Conservation (phyloP, 768 basidiomycete species). For the Hygrophorus russula region DNA sequence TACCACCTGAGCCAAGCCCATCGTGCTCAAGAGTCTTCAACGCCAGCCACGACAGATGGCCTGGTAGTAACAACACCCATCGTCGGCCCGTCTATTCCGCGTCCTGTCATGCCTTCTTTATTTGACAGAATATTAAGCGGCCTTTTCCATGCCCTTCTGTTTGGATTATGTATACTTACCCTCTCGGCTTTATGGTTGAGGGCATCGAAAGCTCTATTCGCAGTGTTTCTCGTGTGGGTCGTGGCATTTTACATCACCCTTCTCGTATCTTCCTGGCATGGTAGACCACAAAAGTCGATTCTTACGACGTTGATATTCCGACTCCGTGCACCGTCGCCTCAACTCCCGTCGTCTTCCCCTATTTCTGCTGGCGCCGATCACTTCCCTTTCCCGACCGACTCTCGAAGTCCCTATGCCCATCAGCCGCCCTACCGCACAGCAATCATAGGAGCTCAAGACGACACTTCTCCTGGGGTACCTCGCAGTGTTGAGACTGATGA, state of each 20-base stretch:
- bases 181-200: slow-evolving; percentile 49
- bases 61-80: slow-evolving; percentile 14
- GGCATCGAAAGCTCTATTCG: slow-evolving; percentile 45
- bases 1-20: slow-evolving; percentile 50
- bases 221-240: slow-evolving; percentile 54
- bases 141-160: slow-evolving; percentile 44
- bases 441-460: slow-evolving; percentile 27
- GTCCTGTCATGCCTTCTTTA: slow-evolving; percentile 24
- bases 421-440: slow-evolving; percentile 48
- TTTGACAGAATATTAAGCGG: slow-evolving; percentile 33
- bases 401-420: slow-evolving; percentile 54
- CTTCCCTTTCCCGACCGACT: slow-evolving; percentile 31
- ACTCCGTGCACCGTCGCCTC: slow-evolving; percentile 24
- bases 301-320: slow-evolving; percentile 38
- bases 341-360: slow-evolving; percentile 24
- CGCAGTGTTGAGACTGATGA: slow-evolving; percentile 46
- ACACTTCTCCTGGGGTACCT: slow-evolving; percentile 25
- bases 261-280: slow-evolving; percentile 43
- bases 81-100: not conserved
- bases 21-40: slow-evolving; percentile 34
- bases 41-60: slow-evolving; percentile 41
- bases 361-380: slow-evolving; percentile 26
- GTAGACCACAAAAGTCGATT: slow-evolving; percentile 45
- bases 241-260: slow-evolving; percentile 45
- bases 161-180: slow-evolving; percentile 46